These are phyloP conservation scores for Alternaria arborescens DNA, from an alignment of 2,329 filamentous ascomycete genomes.

Conservation along the genomic window DNA sequence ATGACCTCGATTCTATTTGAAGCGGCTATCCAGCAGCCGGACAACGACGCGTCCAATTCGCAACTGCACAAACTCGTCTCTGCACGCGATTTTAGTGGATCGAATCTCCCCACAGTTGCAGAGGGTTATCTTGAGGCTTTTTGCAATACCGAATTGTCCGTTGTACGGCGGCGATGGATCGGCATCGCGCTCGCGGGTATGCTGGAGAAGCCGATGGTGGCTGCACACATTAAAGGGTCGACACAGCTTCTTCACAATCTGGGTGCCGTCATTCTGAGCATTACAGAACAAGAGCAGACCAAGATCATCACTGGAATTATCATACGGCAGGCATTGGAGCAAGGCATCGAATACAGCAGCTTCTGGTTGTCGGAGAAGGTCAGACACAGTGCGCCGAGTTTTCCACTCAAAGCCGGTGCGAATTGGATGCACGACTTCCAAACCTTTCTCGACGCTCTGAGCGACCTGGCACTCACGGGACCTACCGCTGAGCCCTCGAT, in stretches of 20 bases:
- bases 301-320: slow-evolving; percentile 44
- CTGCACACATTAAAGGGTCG: slow-evolving; percentile 23
- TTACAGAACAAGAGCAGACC: slow-evolving; percentile 37
- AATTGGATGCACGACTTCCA: slow-evolving; percentile 43
- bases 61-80: slow-evolving; percentile 29
- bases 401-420: slow-evolving; percentile 27
- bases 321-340: slow-evolving; percentile 35
- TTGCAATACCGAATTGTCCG: slow-evolving; percentile 27
- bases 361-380: slow-evolving; percentile 43
- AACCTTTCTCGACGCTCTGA: slow-evolving; percentile 36
- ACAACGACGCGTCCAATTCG: slow-evolving; percentile 28
- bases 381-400: slow-evolving; percentile 29
- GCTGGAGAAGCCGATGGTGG: slow-evolving; percentile 27
- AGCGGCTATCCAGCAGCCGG: slow-evolving; percentile 31
- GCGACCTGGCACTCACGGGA: slow-evolving; percentile 24
- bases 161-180: slow-evolving; percentile 40
- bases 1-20: slow-evolving; percentile 31
- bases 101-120: slow-evolving; percentile 22
- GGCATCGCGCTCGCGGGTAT: slow-evolving; percentile 43
- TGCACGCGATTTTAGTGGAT: slow-evolving; percentile 16
- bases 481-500: slow-evolving; percentile 22
- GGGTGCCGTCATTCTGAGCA: slow-evolving; percentile 36
- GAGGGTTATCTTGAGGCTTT: slow-evolving; percentile 41
- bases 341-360: slow-evolving; percentile 30
- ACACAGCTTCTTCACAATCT: slow-evolving; percentile 25